These are phyloP conservation scores for Prunus yedoensis DNA, from an alignment of 331 rosid species.

Conservation along the genomic window DNA sequence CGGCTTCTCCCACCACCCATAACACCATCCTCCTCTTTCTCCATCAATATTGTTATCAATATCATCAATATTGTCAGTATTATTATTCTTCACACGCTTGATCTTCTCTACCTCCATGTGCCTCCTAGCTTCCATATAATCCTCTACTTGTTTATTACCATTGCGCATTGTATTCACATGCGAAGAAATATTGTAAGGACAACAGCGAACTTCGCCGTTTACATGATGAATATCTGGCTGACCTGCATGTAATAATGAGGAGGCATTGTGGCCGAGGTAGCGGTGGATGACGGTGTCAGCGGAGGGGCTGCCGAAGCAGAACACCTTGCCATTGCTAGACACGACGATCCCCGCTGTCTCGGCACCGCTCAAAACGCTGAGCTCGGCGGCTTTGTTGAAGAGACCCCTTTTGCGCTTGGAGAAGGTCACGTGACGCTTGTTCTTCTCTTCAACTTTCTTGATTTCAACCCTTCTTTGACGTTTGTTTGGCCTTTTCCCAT, in stretches of 20 bases:
- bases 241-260: too few relatives aligned
- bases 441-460: slow-evolving; percentile 20
- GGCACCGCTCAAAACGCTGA: slow-evolving; percentile 19
- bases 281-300: neutral
- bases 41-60: neutral
- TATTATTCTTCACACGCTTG: neutral
- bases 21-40: neutral
- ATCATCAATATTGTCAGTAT: neutral
- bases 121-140: neutral
- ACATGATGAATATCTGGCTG: too few relatives aligned
- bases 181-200: too few relatives aligned
- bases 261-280: neutral
- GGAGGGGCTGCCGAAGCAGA: slow-evolving; percentile 9
- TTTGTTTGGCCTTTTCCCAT: slow-evolving; percentile 2
- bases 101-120: slow-evolving; percentile 17
- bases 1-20: slow-evolving; percentile 24
- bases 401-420: slow-evolving; percentile 26
- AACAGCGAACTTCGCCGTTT: neutral
- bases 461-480: slow-evolving; percentile 20
- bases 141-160: neutral
- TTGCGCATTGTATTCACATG: neutral
- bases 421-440: slow-evolving; percentile 26
- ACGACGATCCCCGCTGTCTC: slow-evolving; percentile 3
- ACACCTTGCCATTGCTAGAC: slow-evolving; percentile 17
- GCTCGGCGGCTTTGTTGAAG: slow-evolving; percentile 25